phyloP scores from a whole-genome alignment of 495 filamentous ascomycete genomes.

The Apodospora peruviana region DNA sequence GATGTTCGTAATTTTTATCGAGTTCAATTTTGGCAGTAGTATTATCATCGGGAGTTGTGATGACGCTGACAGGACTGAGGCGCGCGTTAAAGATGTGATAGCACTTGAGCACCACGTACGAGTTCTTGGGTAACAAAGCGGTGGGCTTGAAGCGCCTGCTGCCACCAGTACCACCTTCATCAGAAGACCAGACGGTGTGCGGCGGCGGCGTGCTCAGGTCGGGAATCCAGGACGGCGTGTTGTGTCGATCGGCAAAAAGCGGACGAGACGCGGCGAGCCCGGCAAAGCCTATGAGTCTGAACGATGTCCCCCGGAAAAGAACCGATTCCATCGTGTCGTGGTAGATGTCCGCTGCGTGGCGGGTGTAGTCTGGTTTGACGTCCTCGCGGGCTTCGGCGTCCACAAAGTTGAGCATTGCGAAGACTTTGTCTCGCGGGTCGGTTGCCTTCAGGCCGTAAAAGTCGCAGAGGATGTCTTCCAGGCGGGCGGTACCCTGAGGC shows the following conservation, averaged over 20 bases:
- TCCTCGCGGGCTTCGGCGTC: not conserved
- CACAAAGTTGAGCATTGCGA: not conserved
- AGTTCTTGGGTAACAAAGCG: too few relatives aligned
- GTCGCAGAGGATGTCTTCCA: constrained; percentile 2
- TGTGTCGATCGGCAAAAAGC: not conserved
- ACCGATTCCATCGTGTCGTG: not conserved
- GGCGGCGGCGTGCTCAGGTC: not conserved
- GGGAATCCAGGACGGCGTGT: not conserved
- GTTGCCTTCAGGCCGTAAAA: not conserved
- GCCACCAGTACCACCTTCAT: too few relatives aligned
- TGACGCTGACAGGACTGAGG: too few relatives aligned
- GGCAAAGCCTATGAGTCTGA: not conserved
- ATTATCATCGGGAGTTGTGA: not conserved
- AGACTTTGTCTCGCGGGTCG: not conserved
- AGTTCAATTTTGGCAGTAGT: not conserved
- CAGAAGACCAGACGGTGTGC: not conserved
- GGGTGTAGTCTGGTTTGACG: constrained; percentile 1
- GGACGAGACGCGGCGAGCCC: not conserved
- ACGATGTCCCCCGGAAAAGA: not conserved
- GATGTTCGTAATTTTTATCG: not conserved
- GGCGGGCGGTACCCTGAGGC: not conserved
- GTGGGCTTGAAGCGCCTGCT: not conserved
- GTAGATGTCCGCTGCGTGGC: not conserved
- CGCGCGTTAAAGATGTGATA: not conserved
- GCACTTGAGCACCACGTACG: not conserved